Percentiles rank a stretch among this genome's conserved stretches.
phyloP scores from a whole-genome alignment of 1,284 basidiomycete species.

The Pulveroboletus sp. region DNA sequence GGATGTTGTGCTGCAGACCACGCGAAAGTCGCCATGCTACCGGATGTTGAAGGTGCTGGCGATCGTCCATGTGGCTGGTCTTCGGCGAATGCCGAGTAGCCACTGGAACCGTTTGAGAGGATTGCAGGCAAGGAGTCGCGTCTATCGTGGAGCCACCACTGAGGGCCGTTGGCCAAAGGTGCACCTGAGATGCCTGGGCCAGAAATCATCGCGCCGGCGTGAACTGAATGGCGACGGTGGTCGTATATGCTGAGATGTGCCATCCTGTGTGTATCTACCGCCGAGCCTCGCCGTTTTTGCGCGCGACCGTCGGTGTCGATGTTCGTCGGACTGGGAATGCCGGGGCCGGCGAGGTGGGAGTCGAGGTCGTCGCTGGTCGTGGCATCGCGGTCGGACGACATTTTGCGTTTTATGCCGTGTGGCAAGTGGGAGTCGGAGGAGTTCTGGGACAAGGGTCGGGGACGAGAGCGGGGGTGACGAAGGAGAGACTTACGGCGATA shows the following conservation, averaged over 20 bases:
- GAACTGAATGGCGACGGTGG: constrained; percentile 65
- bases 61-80: constrained; percentile 63
- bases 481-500: constrained; percentile 45
- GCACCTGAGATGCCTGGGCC: constrained; percentile 26
- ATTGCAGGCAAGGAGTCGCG: constrained; percentile 69
- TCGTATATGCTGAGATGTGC: constrained; percentile 70
- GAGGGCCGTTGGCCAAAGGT: constrained; percentile 21
- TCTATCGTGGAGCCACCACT: constrained; percentile 61
- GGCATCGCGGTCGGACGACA: constrained; percentile 61
- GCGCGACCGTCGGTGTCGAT: constrained; percentile 63
- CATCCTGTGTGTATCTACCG: constrained; percentile 69
- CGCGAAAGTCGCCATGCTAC: constrained; percentile 64
- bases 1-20: constrained; percentile 60
- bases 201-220: constrained; percentile 46
- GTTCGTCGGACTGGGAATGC: constrained; percentile 52
- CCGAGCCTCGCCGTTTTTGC: constrained; percentile 74
- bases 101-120: constrained; percentile 58
- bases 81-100: constrained; percentile 57
- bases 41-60: constrained; percentile 52
- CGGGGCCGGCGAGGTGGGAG: constrained; percentile 65
- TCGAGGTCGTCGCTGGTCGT: constrained; percentile 58
- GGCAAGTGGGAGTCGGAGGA: constrained; percentile 39
- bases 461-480: neutral
- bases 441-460: constrained; percentile 20
- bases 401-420: constrained; percentile 76